These are phyloP conservation scores for Tolypocladium ophioglossoides DNA, from an alignment of 2,329 filamentous ascomycete genomes.

Conservation along the genomic window DNA sequence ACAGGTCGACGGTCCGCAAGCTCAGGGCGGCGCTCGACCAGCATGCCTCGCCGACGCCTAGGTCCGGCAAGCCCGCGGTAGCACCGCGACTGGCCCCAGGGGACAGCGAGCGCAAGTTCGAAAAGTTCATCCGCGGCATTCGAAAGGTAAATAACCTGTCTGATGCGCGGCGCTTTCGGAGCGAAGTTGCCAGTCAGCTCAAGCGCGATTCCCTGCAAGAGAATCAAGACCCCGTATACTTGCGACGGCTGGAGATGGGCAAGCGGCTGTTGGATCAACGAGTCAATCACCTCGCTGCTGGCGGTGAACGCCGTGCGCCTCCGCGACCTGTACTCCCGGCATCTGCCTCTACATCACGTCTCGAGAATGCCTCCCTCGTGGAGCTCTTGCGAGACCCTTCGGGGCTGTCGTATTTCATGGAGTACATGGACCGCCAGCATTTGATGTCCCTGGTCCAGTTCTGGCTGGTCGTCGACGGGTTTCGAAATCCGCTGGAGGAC, in stretches of 20 bases:
- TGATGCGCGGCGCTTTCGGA: conserved; percentile 84
- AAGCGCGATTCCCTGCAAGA: conserved; percentile 73
- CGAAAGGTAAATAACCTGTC: conserved; percentile 83
- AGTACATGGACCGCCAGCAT: conserved; percentile 90
- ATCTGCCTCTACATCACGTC: conserved; percentile 38
- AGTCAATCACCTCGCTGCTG: conserved; percentile 68
- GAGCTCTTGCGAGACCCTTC: conserved; percentile 86
- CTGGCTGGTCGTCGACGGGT: conserved; percentile 95
- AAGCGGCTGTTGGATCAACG: conserved; percentile 85
- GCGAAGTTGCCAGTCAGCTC: conserved; percentile 83
- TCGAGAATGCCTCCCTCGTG: conserved; percentile 66
- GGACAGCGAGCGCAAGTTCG: conserved; percentile 87
- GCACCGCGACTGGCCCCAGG: conserved; percentile 72
- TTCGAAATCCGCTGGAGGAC: conserved; percentile 87
- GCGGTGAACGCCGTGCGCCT: conserved; percentile 38
- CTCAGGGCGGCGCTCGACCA: conserved; percentile 86
- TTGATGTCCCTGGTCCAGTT: conserved; percentile 90
- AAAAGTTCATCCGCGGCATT: conserved; percentile 85
- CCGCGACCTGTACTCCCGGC: conserved; percentile 13
- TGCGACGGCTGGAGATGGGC: conserved; percentile 83
- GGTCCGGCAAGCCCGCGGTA: conserved; percentile 48
- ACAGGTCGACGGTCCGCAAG: conserved; percentile 88
- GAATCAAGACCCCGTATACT: conserved; percentile 72
- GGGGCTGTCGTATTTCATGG: conserved; percentile 97
- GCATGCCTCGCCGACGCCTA: conserved; percentile 75